Conservation (phyloP, 1,284 basidiomycete genomes). For the Hortiboletus rubellus region DNA sequence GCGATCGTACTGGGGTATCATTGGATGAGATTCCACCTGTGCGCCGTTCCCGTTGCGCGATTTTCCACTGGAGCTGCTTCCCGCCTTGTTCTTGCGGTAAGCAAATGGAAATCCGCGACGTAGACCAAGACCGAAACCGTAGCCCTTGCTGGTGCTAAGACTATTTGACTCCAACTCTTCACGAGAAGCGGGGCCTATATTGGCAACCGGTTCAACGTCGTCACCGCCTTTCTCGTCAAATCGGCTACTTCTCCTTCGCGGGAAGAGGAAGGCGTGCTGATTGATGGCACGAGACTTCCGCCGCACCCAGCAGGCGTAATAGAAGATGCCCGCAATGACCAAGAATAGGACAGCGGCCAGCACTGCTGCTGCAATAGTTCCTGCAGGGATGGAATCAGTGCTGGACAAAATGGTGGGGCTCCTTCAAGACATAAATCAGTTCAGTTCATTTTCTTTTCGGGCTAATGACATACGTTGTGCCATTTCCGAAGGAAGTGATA, state of each 20-base stretch:
- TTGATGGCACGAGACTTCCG: conserved; percentile 40
- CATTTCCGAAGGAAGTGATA: conserved; percentile 39
- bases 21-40: conserved; percentile 24
- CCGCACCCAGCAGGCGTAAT: conserved; percentile 46
- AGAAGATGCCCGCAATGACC: conserved; percentile 40
- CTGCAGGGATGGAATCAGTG: conserved; percentile 36
- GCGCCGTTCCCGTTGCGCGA: conserved; percentile 11
- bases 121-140: conserved; percentile 35
- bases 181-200: conserved; percentile 9
- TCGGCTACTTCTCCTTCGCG: background rate
- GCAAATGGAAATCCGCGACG: conserved; percentile 30
- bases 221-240: background rate
- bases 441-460: background rate
- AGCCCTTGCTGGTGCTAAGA: conserved; percentile 34
- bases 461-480: conserved; percentile 27
- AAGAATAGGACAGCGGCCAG: conserved; percentile 55
- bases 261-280: background rate
- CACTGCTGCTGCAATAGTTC: conserved; percentile 63
- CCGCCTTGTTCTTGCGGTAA: conserved; percentile 26
- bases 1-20: conserved; percentile 21
- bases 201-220: conserved; percentile 14
- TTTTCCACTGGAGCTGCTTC: conserved; percentile 19
- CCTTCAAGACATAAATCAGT: conserved; percentile 16
- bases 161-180: conserved; percentile 31
- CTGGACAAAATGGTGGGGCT: conserved; percentile 12